A percentile compares a stretch with the other conserved stretches of the same genome.
These are phyloP conservation scores for Hypholoma fasciculare DNA, from an alignment of 768 basidiomycete species.

Conservation along the genomic window DNA sequence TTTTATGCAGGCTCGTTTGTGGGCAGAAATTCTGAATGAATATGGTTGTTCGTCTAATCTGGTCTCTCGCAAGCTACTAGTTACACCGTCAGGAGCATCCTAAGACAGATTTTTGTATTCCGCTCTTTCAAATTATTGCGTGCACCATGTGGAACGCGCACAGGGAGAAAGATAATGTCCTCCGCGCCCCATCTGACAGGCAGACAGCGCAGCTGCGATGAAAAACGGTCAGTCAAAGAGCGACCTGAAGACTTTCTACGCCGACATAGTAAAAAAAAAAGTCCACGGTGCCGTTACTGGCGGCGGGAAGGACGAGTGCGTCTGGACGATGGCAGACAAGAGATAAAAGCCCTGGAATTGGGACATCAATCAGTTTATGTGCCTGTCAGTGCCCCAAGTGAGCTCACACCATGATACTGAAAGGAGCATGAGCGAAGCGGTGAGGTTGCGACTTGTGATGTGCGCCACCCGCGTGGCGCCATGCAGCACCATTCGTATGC, in stretches of 20 bases:
- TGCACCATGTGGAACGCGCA: too few species aligned
- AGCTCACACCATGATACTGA: slow-evolving; percentile 75
- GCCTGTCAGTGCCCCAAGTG: slow-evolving; percentile 6
- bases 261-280: slow-evolving; percentile 71
- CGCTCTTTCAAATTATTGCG: too few species aligned
- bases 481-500: slow-evolving; percentile 66
- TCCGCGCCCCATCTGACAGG: slow-evolving; percentile 50
- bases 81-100: too few species aligned
- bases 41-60: too few species aligned
- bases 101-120: too few species aligned
- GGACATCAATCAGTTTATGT: neutral
- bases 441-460: slow-evolving; percentile 67
- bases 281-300: slow-evolving; percentile 26
- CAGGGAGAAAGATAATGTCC: slow-evolving; percentile 6
- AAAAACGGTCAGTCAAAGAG: slow-evolving; percentile 78
- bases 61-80: too few species aligned
- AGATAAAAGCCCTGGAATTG: slow-evolving; percentile 72
- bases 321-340: slow-evolving; percentile 78
- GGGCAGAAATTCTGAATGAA: too few species aligned
- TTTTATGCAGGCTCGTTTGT: too few species aligned
- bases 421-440: slow-evolving; percentile 76
- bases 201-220: slow-evolving; percentile 49
- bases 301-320: slow-evolving; percentile 79
- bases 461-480: slow-evolving; percentile 64
- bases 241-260: slow-evolving; percentile 70